Conservation (phyloP, 768 basidiomycete species). For the Mycena polygramma region DNA sequence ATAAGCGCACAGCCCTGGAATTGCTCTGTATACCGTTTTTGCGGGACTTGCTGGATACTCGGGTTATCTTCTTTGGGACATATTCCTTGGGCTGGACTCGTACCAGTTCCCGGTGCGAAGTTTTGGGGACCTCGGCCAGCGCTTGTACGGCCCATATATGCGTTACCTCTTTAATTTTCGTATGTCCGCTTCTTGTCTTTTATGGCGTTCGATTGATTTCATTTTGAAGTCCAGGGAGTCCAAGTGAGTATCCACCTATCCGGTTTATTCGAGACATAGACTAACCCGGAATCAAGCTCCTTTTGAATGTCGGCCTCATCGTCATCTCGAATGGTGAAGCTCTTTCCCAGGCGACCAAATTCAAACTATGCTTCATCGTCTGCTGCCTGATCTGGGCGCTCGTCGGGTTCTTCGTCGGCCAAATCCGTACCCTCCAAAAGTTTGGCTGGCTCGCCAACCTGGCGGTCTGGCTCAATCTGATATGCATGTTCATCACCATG, state of each 20-base stretch:
- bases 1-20: slow-evolving; percentile 5
- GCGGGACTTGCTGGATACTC: slow-evolving; percentile 24
- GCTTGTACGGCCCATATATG: slow-evolving; percentile 25
- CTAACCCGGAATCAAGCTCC: slow-evolving; percentile 18
- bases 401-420: slow-evolving; percentile 24
- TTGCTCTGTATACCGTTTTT: slow-evolving; percentile 27
- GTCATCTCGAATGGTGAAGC: slow-evolving; percentile 28
- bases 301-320: slow-evolving; percentile 26
- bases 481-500: slow-evolving; percentile 31
- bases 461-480: slow-evolving; percentile 26
- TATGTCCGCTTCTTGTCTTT: too few species aligned
- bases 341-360: slow-evolving; percentile 24
- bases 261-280: too few species aligned
- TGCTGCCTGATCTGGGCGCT: slow-evolving; percentile 26
- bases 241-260: too few species aligned
- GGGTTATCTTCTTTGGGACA: slow-evolving; percentile 26
- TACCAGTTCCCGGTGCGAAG: slow-evolving; percentile 26
- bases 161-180: slow-evolving; percentile 23
- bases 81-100: slow-evolving; percentile 25
- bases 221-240: too few species aligned
- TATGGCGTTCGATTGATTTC: too few species aligned
- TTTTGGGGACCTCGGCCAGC: slow-evolving; percentile 26
- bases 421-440: slow-evolving; percentile 28
- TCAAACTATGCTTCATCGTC: slow-evolving; percentile 26
- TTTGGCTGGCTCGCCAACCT: slow-evolving; percentile 28